Percentiles rank a stretch among this genome's conserved stretches.
phyloP scores from a whole-genome alignment of 2,329 filamentous ascomycete genomes.

The Zymoseptoria ardabiliae region DNA sequence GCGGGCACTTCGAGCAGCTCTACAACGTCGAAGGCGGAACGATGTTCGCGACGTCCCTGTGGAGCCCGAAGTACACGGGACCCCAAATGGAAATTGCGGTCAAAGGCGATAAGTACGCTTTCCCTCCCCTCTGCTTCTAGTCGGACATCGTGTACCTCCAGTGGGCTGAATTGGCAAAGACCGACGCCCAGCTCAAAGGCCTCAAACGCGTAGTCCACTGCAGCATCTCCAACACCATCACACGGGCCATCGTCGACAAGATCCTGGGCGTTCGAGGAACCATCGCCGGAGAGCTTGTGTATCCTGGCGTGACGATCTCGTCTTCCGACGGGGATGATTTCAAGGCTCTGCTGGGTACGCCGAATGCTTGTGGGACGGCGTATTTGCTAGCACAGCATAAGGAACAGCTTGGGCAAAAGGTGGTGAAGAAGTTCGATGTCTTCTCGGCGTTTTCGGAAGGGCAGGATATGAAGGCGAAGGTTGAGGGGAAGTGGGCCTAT shows the following conservation, averaged over 20 bases:
- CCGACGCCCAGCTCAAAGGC: background rate
- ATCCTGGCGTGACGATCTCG: background rate
- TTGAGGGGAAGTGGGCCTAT: background rate
- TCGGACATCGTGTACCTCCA: constrained; percentile 14
- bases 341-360: constrained; percentile 8
- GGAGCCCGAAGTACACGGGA: background rate
- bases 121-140: constrained; percentile 4
- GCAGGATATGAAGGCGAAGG: background rate
- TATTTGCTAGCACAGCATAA: constrained; percentile 12
- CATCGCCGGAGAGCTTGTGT: background rate
- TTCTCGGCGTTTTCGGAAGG: background rate
- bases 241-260: constrained; percentile 1
- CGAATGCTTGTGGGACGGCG: constrained; percentile 7
- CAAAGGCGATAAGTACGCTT: background rate
- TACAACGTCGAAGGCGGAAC: background rate
- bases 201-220: constrained; percentile 2
- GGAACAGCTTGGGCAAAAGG: constrained; percentile 8
- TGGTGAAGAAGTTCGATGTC: constrained; percentile 1
- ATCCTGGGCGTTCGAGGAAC: background rate
- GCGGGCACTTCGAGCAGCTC: background rate
- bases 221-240: background rate
- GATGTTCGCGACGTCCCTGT: background rate
- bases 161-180: constrained; percentile 4
- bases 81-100: constrained; percentile 1
- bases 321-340: constrained; percentile 2